phyloP scores from a whole-genome alignment of 306 rosid genomes.

The Cicer chorassanicum region DNA sequence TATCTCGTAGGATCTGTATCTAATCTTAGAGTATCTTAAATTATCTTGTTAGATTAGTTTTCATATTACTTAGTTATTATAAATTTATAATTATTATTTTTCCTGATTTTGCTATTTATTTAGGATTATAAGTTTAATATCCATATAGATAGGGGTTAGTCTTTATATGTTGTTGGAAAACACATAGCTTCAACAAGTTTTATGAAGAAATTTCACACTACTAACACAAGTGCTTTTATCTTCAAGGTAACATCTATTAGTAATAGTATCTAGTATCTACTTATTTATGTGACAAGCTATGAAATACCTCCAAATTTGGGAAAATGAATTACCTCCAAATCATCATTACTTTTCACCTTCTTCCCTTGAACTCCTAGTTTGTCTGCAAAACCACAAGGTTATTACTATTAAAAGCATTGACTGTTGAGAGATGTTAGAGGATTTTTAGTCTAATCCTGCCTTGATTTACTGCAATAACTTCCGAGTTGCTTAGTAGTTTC shows the following conservation, averaged over 20 bases:
- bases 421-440: constrained; percentile 8
- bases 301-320: too few relatives aligned
- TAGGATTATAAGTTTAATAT: not conserved
- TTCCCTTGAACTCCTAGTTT: constrained; percentile 66
- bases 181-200: too few relatives aligned
- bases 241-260: not conserved
- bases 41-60: too few relatives aligned
- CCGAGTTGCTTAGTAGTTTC: constrained; percentile 60
- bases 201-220: too few relatives aligned
- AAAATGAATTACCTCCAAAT: constrained; percentile 51
- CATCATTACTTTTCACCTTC: constrained; percentile 51
- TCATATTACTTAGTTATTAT: not conserved
- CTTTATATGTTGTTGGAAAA: too few relatives aligned
- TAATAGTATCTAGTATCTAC: too few relatives aligned
- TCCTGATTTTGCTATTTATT: not conserved
- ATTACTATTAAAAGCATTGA: constrained; percentile 1
- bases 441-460: constrained; percentile 46
- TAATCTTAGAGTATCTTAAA: not conserved
- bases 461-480: constrained; percentile 82
- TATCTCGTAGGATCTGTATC: not conserved
- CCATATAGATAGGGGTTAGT: too few relatives aligned
- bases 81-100: not conserved
- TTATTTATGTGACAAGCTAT: too few relatives aligned
- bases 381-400: constrained; percentile 46
- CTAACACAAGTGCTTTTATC: not conserved